These are phyloP conservation scores for Fraxinus albicans DNA, from an alignment of 305 asterid species.

Conservation along the genomic window DNA sequence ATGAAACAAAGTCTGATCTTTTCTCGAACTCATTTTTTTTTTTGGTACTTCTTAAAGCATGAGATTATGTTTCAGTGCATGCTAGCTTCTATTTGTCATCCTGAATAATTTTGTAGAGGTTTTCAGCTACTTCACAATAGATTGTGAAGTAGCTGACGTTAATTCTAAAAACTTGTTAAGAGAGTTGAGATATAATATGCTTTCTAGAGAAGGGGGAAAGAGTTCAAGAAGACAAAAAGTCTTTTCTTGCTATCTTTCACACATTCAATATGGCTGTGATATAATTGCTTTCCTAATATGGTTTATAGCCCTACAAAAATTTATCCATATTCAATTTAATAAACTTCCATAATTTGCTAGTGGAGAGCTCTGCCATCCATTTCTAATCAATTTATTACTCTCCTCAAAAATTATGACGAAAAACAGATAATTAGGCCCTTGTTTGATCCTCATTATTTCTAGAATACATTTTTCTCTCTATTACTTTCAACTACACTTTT, in stretches of 20 bases:
- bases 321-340: neutral
- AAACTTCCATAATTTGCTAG: neutral
- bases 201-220: neutral
- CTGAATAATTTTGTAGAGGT: conserved; percentile 2
- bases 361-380: neutral
- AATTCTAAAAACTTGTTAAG: neutral
- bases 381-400: neutral
- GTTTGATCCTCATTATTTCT: neutral
- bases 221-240: neutral
- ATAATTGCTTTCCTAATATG: neutral
- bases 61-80: neutral
- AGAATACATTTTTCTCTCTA: neutral
- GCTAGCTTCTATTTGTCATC: conserved; percentile 7
- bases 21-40: neutral
- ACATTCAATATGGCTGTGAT: neutral
- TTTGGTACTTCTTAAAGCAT: neutral
- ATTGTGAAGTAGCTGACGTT: neutral
- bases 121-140: neutral
- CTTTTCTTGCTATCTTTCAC: neutral
- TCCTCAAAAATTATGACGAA: neutral
- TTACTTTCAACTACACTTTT: neutral
- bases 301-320: conserved; percentile 2
- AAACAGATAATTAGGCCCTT: neutral
- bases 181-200: neutral
- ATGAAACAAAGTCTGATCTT: conserved; percentile 9